A percentile compares a stretch with the other conserved stretches of the same genome.
Conservation (phyloP, 345 rosid species). For the Salix caprea region DNA sequence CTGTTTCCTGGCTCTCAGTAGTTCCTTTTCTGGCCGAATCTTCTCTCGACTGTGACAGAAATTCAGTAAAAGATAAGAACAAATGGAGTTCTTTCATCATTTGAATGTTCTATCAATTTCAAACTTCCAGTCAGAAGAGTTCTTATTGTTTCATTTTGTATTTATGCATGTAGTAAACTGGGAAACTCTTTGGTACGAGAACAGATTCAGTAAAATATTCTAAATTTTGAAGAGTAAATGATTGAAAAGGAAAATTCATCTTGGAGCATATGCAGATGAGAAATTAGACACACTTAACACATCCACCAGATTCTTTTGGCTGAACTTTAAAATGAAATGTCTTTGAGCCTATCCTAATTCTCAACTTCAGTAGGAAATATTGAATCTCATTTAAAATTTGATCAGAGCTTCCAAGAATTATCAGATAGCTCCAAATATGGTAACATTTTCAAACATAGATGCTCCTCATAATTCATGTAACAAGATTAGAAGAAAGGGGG, state of each 20-base stretch:
- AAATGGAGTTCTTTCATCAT: neutral
- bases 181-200: neutral
- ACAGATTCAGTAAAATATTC: neutral
- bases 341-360: neutral
- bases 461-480: neutral
- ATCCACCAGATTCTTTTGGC: neutral
- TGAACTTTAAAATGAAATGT: neutral
- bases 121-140: neutral
- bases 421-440: neutral
- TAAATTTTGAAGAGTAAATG: neutral
- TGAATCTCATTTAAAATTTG: neutral
- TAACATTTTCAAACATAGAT: neutral
- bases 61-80: constrained; percentile 4
- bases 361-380: neutral
- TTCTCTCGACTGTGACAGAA: constrained; percentile 70
- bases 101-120: neutral
- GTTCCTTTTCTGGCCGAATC: constrained; percentile 89
- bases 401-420: neutral
- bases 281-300: neutral
- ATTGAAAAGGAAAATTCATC: neutral
- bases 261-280: neutral
- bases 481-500: neutral
- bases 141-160: neutral
- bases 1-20: constrained; percentile 74
- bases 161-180: neutral